Base-by-base conservation (phyloP, 2,329 filamentous ascomycete genomes). In the Colletotrichum cuscutae region DNA sequence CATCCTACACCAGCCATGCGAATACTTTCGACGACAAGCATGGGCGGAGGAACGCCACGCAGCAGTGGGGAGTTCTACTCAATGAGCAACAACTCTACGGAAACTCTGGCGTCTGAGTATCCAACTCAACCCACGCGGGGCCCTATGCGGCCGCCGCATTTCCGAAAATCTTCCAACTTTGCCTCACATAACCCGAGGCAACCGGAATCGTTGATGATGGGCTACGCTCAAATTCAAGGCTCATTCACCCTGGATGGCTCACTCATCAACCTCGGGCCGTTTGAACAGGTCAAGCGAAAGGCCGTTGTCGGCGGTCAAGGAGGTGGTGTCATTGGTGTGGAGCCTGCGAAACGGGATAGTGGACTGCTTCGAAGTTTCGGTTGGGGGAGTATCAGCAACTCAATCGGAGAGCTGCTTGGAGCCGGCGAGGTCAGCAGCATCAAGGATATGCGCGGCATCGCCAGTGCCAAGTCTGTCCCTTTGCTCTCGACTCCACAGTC, bases 31-130 rank as follows among this genome's bases (percentile, higher is more conserved):
- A 92, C 93, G 37, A 92, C 93, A 19, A 97, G 94, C 77, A 86
- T 93, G 76, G 89, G 90, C 73, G 90, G 90, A 66, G 92, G 90
- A 5, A 98, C 96, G 32, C 95, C 95, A 28, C 89, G 97, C 77
- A 98, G 94, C 75, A 99, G 97, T 80, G 94, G 93, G 66, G 97
- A 99, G 79, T 97, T 98, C 78, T 98, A 98, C 81, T 95, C 95
- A 1, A 85, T 96, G 80, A 98, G 96, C 84, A 98, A 98, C 80
- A 93, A 98, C 79, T 98, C 97, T 7, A 94, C 93, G 19, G 97
- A 99, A 81, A 99, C 97, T 3, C 81, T 98, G 60, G 93, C 93
- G 12, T 99, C 97, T 0, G 97, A 98, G 82, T 97, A 97, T 79
- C 89, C 93, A 15, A 85, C 91, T 22, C 74, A 75, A 19, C 73